Evolutionary conservation across 1,139 yeast genomes (phyloP).

Genomic region (Pichia norvegensis): DNA sequence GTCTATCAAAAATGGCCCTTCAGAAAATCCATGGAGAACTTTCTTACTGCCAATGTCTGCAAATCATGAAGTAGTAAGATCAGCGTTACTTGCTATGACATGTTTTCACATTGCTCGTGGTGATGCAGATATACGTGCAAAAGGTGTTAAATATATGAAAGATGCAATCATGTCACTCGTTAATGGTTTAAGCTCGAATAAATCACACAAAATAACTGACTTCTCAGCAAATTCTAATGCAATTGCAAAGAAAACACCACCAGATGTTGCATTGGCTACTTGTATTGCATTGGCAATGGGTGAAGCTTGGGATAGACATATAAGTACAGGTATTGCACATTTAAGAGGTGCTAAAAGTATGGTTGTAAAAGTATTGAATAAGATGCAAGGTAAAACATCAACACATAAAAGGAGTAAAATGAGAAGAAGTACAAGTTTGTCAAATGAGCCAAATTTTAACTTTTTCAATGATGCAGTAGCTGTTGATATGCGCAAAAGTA

Average conservation of each 20-base stretch:
- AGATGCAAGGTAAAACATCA: conserved; percentile 12
- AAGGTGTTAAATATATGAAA: conserved; percentile 53
- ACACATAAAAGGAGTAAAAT: conserved; percentile 1
- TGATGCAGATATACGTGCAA: conserved; percentile 37
- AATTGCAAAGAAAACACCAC: conserved; percentile 9
- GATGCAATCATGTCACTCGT: conserved; percentile 52
- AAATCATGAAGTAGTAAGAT: conserved; percentile 47
- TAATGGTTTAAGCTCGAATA: conserved; percentile 42
- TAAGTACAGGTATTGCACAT: conserved; percentile 60
- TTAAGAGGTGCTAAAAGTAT: conserved; percentile 58
- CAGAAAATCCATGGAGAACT: conserved; percentile 65
- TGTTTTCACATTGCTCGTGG: conserved; percentile 52
- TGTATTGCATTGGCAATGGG: conserved; percentile 56
- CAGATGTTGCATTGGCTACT: conserved; percentile 55
- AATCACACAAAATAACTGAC: conserved; percentile 16
- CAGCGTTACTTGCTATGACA: conserved; percentile 60
- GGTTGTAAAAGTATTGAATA: conserved; percentile 40
- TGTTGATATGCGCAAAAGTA: not conserved
- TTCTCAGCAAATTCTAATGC: conserved; percentile 1
- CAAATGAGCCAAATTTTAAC: not conserved
- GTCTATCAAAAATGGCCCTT: conserved; percentile 55
- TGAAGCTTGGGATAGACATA: conserved; percentile 64
- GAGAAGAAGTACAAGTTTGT: not conserved
- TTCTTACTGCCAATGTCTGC: conserved; percentile 48
- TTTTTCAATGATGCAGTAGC: not conserved